Evolutionary conservation across 2,329 filamentous ascomycete species (phyloP).

Genomic region (Leptographium radiaticola): DNA sequence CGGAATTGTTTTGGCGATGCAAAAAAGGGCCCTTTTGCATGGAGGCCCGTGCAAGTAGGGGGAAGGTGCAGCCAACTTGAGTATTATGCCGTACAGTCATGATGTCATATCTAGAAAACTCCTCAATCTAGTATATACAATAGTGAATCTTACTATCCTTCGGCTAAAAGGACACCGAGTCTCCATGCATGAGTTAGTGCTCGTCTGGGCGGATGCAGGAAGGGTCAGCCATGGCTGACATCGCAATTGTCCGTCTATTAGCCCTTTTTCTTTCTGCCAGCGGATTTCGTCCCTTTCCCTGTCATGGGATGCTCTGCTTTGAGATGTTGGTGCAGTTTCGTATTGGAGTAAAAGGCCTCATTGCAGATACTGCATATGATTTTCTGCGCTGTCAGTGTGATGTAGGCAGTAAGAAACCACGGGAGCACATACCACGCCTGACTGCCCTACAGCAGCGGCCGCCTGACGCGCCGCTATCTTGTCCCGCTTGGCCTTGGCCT

Average conservation of each 20-base stretch:
- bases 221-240: background rate
- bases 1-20: too few relatives aligned
- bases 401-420: background rate
- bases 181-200: too few relatives aligned
- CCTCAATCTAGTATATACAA: too few relatives aligned
- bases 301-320: conserved; percentile 3
- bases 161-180: too few relatives aligned
- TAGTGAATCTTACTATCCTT: too few relatives aligned
- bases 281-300: background rate
- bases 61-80: too few relatives aligned
- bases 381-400: background rate
- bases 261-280: conserved; percentile 6
- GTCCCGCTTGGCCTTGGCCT: conserved; percentile 12
- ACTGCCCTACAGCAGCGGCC: conserved; percentile 1
- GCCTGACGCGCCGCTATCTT: conserved; percentile 10
- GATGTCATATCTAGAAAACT: too few relatives aligned
- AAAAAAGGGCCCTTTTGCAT: too few relatives aligned
- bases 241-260: background rate
- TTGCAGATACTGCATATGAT: conserved; percentile 7
- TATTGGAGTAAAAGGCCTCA: conserved; percentile 11
- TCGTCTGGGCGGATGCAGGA: too few relatives aligned
- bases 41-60: too few relatives aligned
- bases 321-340: conserved; percentile 11
- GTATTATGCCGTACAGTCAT: too few relatives aligned
- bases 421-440: background rate